Base-by-base conservation (phyloP, 257 asterid species). In the Anisodus acutangulus region DNA sequence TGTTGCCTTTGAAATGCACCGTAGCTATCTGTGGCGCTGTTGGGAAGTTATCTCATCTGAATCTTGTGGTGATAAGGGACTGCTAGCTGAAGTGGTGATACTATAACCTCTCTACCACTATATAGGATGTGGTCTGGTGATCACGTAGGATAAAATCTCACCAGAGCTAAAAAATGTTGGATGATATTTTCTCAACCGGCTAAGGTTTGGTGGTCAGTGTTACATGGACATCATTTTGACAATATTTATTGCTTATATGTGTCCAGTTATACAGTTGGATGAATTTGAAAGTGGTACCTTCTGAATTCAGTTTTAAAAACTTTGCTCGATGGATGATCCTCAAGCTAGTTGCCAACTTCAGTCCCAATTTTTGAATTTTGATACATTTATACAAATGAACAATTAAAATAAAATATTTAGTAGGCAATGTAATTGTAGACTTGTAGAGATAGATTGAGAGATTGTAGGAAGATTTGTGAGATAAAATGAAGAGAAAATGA, bases 11-110 rank as follows among this genome's bases (percentile, higher is more conserved):
- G 80, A 49, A 19, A 51, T 22, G 45, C 47, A 76, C 41, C 0
- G 10, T 72, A n/a, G 80, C 41, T n/a, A 10, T 49, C 9, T 74
- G 22, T 74, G 81, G 45, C 22, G 51, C 63, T 76, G 81, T 76
- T 76, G 7, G 19, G 19, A 76, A 51, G 45, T 76, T 51, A 76
- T 22, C 63, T 22, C 49, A 76, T 51, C 19, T 3, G 8, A 13
- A 5, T 51, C 41, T 7, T 76, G 47, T 51, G 62, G 47, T 49
- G 45, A 7, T 5, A 26, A 64, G 8, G 41, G 16, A 31, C 72
- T 26, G 45, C n/a, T 66, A 26, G 72, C 72, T 66, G n/a, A 62
- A 31, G 72, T 26, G 72, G 45, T 31, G 45, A 31, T 31, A 51
- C 39, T 22, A 0, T n/a, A 74, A 49, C 17, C 60, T 72, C 41